These are phyloP conservation scores for Emmonsia crescens DNA, from an alignment of 2,329 filamentous ascomycete species.

Conservation along the genomic window DNA sequence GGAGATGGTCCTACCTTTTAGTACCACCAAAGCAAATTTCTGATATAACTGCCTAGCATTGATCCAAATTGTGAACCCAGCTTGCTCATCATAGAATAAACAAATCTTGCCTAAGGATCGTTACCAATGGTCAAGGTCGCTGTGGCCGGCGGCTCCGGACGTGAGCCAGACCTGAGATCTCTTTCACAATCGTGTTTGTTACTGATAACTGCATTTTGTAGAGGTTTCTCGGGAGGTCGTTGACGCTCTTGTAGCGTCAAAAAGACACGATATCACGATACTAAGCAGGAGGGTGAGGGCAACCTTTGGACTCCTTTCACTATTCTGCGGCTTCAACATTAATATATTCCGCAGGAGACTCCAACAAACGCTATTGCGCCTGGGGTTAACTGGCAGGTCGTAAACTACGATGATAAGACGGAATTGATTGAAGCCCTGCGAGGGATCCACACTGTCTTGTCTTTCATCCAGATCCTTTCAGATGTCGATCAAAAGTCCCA, in stretches of 20 bases:
- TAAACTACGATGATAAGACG: conserved; percentile 36
- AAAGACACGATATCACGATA: conserved; percentile 44
- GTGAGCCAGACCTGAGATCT: too few relatives aligned
- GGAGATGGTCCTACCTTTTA: too few relatives aligned
- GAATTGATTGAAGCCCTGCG: conserved; percentile 29
- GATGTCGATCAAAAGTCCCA: conserved; percentile 15
- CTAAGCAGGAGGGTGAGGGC: conserved; percentile 37
- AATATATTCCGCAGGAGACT: conserved; percentile 14
- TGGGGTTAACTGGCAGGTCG: conserved; percentile 26
- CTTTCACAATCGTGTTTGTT: conserved; percentile 5
- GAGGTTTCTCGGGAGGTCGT: conserved; percentile 45
- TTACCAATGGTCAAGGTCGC: conserved; percentile 6
- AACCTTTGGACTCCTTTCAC: background rate
- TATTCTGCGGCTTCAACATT: background rate
- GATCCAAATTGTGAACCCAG: too few relatives aligned
- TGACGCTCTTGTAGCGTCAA: conserved; percentile 37
- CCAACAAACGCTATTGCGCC: conserved; percentile 5
- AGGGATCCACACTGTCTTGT: conserved; percentile 44
- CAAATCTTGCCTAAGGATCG: background rate
- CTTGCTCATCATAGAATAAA: too few relatives aligned
- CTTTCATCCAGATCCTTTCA: conserved; percentile 31
- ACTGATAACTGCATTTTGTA: conserved; percentile 17
- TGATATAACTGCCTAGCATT: too few relatives aligned
- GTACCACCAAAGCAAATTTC: too few relatives aligned
- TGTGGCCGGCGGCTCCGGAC: conserved; percentile 7